Evolutionary conservation across 352 stramenopile species (phyloP), one percentile per base, ranked within the genome.

Genomic region (Pythium sp.): DNA sequence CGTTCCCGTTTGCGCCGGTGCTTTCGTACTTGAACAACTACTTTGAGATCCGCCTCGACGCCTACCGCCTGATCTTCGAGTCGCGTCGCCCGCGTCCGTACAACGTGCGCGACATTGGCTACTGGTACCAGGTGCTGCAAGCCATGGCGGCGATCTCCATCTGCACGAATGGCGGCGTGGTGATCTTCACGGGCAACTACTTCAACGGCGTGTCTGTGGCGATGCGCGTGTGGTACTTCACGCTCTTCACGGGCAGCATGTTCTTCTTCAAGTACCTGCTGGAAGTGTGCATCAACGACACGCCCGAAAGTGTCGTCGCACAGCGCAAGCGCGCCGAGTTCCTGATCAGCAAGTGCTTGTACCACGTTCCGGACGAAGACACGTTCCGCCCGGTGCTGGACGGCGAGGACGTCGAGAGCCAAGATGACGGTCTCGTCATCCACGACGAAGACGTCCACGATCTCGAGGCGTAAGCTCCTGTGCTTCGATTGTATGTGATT

Each of bases 21-120:
- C 82, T 98, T 24, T 95, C 93, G 58, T 94, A 96, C 67, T 69
- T 97, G 58, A 97, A 97, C 66, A 97, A 98, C 74, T 90, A 94
- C 67, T 87, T 98, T 64, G 94, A 98, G 74, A 95, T 97, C 67
- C 88, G 94, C 60, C 78, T 96, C 22, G 90, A 98, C 57, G 91
- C 88, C 0, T 93, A 92, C 61, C 94, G 94, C 38, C 74, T 98
- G 18, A 70, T 94, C 64, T 85, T 85, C 24, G 84, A 96, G 72
- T 90, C 78, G 63, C 86, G 88, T 8, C 87, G 92, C 36, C 86
- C 90, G 26, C 86, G 88, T 15, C 88, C 92, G n/a, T 78, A 80
- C 46, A 88, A 86, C 46, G 87, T 94, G 24, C 78, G 92, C 58
- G 84, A 89, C 74, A 97, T 98, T 73, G 94, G 95, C 62, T 94